A percentile compares a stretch with the other conserved stretches of the same genome.
Conservation (phyloP, 1,284 basidiomycete species). For the Ceratobasidium sp. region DNA sequence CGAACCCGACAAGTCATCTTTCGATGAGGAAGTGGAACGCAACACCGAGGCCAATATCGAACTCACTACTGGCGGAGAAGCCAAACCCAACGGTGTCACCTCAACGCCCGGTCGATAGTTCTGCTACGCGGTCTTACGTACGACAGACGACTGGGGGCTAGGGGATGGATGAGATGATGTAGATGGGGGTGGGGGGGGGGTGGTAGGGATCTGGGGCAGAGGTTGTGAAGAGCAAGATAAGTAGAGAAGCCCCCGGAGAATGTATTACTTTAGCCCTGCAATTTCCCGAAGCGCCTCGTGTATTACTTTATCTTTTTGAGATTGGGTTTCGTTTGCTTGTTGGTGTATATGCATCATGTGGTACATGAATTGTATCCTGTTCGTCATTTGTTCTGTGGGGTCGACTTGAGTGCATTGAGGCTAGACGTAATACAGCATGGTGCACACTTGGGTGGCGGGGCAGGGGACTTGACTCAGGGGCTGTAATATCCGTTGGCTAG, state of each 20-base stretch:
- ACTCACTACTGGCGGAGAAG: constrained; percentile 5
- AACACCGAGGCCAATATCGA: constrained; percentile 34
- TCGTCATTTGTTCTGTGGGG: neutral
- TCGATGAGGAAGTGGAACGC: constrained; percentile 34
- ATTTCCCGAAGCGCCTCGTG: constrained; percentile 34
- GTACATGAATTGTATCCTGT: constrained; percentile 2
- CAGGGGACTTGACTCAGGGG: no score
- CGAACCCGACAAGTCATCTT: constrained; percentile 43
- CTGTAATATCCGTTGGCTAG: no score
- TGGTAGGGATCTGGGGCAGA: neutral
- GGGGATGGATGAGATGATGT: neutral
- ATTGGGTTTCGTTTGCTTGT: constrained; percentile 21
- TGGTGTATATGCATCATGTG: constrained; percentile 33
- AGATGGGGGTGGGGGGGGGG: neutral
- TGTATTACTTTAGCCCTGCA: neutral
- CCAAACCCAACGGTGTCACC: constrained; percentile 21
- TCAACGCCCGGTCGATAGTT: constrained; percentile 18
- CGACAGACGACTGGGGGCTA: neutral
- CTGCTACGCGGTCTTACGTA: neutral
- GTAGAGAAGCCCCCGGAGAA: constrained; percentile 14
- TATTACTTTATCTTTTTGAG: constrained; percentile 16
- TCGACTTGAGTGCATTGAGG: neutral
- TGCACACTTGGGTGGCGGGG: neutral
- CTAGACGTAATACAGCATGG: neutral
- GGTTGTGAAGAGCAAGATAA: constrained; percentile 9